Conservation (phyloP, 768 basidiomycete species). For the Crepidotus variabilis region DNA sequence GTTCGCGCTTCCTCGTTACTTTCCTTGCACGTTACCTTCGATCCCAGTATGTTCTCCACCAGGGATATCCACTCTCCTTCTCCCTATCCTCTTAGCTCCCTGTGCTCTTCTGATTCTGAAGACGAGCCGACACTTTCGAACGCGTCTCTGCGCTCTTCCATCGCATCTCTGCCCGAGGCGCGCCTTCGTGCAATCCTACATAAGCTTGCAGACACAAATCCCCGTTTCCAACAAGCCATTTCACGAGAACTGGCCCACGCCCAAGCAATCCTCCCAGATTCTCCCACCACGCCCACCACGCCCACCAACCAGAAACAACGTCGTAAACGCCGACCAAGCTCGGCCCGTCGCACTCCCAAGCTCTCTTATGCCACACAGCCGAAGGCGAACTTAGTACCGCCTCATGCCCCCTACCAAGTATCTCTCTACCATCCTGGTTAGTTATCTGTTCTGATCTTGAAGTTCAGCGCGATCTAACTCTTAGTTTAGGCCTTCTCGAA, state of each 20-base stretch:
- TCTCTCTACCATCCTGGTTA: slow-evolving; percentile 37
- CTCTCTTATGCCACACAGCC: slow-evolving; percentile 8
- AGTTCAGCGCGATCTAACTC: background rate
- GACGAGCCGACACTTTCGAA: slow-evolving; percentile 12
- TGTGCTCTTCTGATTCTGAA: slow-evolving; percentile 20
- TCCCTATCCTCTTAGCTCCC: slow-evolving; percentile 23
- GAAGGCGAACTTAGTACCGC: background rate
- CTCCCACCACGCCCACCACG: slow-evolving; percentile 13
- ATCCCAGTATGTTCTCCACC: background rate
- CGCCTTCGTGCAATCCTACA: slow-evolving; percentile 36
- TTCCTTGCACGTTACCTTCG: background rate
- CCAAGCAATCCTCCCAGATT: slow-evolving; percentile 10
- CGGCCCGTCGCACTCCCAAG: slow-evolving; percentile 12
- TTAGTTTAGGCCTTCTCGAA: slow-evolving; percentile 29
- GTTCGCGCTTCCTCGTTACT: background rate
- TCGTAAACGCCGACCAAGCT: slow-evolving; percentile 8
- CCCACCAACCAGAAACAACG: slow-evolving; percentile 4
- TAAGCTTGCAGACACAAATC: slow-evolving; percentile 31
- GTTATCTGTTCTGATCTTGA: slow-evolving; percentile 3
- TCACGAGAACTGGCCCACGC: slow-evolving; percentile 29
- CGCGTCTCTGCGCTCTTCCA: slow-evolving; percentile 26
- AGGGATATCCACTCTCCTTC: slow-evolving; percentile 19
- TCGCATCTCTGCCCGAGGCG: slow-evolving; percentile 32
- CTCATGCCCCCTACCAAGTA: background rate
- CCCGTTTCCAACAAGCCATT: slow-evolving; percentile 34